These are phyloP conservation scores for Saccharomycopsis javanensis DNA, from an alignment of 805 yeast species.

Conservation along the genomic window DNA sequence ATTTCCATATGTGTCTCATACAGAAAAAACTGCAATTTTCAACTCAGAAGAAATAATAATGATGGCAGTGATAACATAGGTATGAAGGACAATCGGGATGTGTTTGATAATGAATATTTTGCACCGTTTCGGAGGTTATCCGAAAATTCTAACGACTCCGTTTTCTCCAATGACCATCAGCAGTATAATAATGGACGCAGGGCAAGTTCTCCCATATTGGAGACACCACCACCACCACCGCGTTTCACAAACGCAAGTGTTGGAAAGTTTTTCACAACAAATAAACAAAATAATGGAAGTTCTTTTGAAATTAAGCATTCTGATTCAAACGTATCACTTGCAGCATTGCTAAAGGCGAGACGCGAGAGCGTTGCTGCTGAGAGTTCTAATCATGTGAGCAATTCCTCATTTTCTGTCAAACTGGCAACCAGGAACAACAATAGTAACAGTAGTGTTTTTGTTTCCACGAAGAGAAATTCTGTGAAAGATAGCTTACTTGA, in stretches of 20 bases:
- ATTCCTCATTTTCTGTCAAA: not conserved
- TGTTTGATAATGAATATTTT: not conserved
- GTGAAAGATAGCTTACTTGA: not conserved
- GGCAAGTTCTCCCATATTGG: not conserved
- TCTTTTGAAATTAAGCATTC: not conserved
- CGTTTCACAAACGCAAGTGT: not conserved
- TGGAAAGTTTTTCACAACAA: not conserved
- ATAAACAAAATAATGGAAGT: not conserved
- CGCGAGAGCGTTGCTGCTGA: slow-evolving; percentile 7
- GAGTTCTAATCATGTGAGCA: not conserved
- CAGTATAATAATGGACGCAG: not conserved
- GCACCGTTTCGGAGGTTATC: not conserved
- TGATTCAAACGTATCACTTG: slow-evolving; percentile 12
- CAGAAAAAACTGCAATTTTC: slow-evolving; percentile 10
- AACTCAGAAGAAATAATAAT: not conserved
- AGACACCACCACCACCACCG: slow-evolving; percentile 8
- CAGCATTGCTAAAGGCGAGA: slow-evolving; percentile 13
- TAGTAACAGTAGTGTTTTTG: not conserved
- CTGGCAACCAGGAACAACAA: not conserved
- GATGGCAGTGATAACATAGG: not conserved
- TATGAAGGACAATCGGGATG: not conserved
- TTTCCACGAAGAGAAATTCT: not conserved
- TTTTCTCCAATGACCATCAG: not conserved
- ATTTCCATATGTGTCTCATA: slow-evolving; percentile 3
- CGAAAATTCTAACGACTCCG: not conserved